Evolutionary conservation across 108 stramenopile genomes (phyloP).

Genomic region (Conticribra guillardii): DNA sequence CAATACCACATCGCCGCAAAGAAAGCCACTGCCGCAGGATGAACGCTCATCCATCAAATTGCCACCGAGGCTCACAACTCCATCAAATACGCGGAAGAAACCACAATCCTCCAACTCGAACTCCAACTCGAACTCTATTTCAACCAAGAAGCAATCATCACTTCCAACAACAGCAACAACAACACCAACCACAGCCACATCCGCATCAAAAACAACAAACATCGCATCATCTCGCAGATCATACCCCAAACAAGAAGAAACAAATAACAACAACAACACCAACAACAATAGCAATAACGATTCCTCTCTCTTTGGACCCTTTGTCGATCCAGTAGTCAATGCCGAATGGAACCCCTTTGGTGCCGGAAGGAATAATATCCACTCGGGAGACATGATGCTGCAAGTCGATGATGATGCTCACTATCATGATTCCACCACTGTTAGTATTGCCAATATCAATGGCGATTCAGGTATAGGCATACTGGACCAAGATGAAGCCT

Average conservation of each 20-base stretch:
- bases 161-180: too few species aligned
- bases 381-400: constrained; percentile 12
- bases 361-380: neutral
- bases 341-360: constrained; percentile 43
- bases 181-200: too few species aligned
- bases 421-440: neutral
- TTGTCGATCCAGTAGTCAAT: constrained; percentile 12
- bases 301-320: constrained; percentile 17
- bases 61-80: neutral
- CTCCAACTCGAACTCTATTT: neutral
- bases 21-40: neutral
- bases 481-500: too few species aligned
- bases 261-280: neutral
- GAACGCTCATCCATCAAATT: neutral
- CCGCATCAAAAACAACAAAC: too few species aligned
- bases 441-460: too few species aligned
- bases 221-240: neutral
- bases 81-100: neutral
- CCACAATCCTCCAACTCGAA: neutral
- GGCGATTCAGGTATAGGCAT: too few species aligned
- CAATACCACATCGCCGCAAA: neutral
- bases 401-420: constrained; percentile 12
- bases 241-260: neutral
- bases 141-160: too few species aligned
- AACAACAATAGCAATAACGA: too few species aligned